A percentile compares a stretch with the other conserved stretches of the same genome.
Conservation (phyloP, 768 basidiomycete genomes). For the Myochromella boudieri region DNA sequence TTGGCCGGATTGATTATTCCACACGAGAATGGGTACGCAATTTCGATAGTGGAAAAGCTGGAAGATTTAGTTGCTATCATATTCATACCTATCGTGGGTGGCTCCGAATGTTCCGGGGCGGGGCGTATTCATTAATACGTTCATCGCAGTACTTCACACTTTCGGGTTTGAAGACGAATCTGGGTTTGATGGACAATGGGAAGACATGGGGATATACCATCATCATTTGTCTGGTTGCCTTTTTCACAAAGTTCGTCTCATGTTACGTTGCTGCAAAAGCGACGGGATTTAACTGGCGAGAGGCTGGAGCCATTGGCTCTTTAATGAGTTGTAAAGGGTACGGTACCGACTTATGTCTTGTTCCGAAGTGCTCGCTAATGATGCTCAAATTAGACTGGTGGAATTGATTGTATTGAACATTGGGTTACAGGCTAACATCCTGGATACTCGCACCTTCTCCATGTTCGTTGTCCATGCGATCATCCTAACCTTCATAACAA, state of each 20-base stretch:
- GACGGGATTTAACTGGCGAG: slow-evolving; percentile 71
- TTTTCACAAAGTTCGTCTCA: slow-evolving; percentile 75
- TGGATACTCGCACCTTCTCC: slow-evolving; percentile 70
- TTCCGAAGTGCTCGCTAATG: background rate
- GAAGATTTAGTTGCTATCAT: slow-evolving; percentile 84
- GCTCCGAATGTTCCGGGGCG: background rate
- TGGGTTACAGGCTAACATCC: slow-evolving; percentile 67
- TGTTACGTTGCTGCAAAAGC: slow-evolving; percentile 60
- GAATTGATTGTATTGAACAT: slow-evolving; percentile 93
- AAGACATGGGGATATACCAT: slow-evolving; percentile 82
- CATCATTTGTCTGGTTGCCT: slow-evolving; percentile 72
- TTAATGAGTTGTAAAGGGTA: slow-evolving; percentile 92
- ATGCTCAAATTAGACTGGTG: slow-evolving; percentile 48
- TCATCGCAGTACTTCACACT: slow-evolving; percentile 68
- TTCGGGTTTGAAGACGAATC: slow-evolving; percentile 78
- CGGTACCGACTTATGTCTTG: slow-evolving; percentile 17
- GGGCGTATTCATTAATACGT: no score
- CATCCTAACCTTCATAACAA: slow-evolving; percentile 80
- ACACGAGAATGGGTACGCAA: slow-evolving; percentile 78
- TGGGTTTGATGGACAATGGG: slow-evolving; percentile 74
- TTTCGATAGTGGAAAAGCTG: slow-evolving; percentile 78
- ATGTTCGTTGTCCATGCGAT: slow-evolving; percentile 87
- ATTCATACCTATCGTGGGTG: slow-evolving; percentile 72
- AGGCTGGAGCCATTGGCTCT: slow-evolving; percentile 79
- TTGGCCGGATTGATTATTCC: slow-evolving; percentile 82